Evolutionary conservation across 1,139 yeast species (phyloP).

Genomic region (Zygosaccharomyces sapae): DNA sequence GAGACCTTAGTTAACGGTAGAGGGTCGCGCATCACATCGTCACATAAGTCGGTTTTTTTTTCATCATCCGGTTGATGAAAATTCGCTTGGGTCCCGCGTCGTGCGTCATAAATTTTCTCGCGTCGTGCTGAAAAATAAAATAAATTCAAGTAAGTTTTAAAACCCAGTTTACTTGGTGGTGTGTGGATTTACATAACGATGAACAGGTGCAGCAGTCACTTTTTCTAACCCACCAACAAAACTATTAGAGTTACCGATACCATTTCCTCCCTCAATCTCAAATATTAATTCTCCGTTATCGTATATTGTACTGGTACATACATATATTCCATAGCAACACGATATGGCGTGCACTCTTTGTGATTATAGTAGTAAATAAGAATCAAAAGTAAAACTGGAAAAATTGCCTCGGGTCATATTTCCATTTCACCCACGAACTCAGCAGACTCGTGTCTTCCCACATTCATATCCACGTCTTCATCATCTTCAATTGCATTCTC

Average conservation of each 20-base stretch:
- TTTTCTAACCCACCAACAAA: too few species aligned
- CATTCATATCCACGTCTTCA: slow-evolving; percentile 29
- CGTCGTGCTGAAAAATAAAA: too few species aligned
- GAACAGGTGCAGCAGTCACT: too few species aligned
- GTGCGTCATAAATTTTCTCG: too few species aligned
- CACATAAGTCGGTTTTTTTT: too few species aligned
- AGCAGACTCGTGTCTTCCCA: slow-evolving; percentile 40
- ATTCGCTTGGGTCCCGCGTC: too few species aligned
- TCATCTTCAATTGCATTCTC: slow-evolving; percentile 35
- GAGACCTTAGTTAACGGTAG: background rate
- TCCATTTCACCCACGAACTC: slow-evolving; percentile 75
- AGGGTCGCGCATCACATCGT: too few species aligned
- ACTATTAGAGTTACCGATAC: too few species aligned
- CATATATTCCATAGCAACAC: slow-evolving; percentile 3
- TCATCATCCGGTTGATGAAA: too few species aligned
- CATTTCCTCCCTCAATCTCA: background rate
- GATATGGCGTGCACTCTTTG: background rate
- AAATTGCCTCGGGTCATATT: slow-evolving; percentile 36
- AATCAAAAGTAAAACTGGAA: background rate
- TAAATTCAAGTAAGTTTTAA: too few species aligned
- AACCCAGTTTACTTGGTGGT: too few species aligned
- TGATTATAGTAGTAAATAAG: background rate
- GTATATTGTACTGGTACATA: slow-evolving; percentile 1
- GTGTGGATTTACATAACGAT: too few species aligned
- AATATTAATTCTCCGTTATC: slow-evolving; percentile 6